Conservation (phyloP, 331 rosid species). For the Pyracantha coccinea region DNA sequence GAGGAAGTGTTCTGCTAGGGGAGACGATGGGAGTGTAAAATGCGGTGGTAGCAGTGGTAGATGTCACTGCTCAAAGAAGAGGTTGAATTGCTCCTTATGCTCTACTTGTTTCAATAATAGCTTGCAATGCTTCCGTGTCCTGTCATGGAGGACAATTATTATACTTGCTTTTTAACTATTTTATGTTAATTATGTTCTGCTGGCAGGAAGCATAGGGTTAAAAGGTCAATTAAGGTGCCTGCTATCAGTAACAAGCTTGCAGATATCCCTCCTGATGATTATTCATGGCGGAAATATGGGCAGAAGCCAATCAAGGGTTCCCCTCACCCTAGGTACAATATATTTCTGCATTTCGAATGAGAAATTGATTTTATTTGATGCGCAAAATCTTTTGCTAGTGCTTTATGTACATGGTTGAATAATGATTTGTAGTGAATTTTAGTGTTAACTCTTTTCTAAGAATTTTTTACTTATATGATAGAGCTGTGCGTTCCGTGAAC, state of each 20-base stretch:
- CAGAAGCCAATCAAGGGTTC: conserved; percentile 99
- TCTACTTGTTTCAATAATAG: not conserved
- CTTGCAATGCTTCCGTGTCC: conserved; percentile 5
- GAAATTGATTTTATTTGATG: not conserved
- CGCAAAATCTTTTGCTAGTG: not conserved
- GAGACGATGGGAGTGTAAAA: conserved; percentile 83
- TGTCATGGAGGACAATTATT: not conserved
- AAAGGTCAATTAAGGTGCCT: conserved; percentile 95
- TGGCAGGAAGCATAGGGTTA: conserved; percentile 89
- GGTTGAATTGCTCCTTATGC: conserved; percentile 37
- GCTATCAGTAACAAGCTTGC: conserved; percentile 98
- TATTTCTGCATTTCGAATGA: conserved; percentile 12
- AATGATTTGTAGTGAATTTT: not conserved
- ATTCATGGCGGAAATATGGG: conserved; percentile 98
- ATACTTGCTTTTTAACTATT: not conserved
- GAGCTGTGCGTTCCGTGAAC: not conserved
- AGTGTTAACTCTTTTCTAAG: not conserved
- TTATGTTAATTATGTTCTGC: conserved; percentile 1
- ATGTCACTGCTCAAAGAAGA: conserved; percentile 99
- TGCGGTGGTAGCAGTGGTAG: conserved; percentile 80
- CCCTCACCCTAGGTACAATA: conserved; percentile 89
- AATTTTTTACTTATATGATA: too few relatives aligned
- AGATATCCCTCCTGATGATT: conserved; percentile 98
- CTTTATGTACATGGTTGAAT: not conserved
- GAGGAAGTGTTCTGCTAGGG: conserved; percentile 81